Percentiles rank a stretch among this genome's conserved stretches.
Evolutionary conservation across 2,329 filamentous ascomycete genomes (phyloP).

Genomic region (Emericellopsis cladophorae): DNA sequence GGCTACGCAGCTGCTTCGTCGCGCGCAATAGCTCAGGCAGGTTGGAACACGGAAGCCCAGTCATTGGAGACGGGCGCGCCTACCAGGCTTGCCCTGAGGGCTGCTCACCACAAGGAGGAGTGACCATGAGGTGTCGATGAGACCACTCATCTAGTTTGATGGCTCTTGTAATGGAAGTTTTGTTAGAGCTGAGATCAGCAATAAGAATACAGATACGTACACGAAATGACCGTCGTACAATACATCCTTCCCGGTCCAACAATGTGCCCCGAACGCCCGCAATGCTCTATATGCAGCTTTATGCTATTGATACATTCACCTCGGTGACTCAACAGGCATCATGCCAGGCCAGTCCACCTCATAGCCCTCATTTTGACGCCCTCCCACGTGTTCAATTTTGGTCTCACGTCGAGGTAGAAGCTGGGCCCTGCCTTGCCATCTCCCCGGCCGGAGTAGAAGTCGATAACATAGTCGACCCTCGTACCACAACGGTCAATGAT

Average conservation of each 20-base stretch:
- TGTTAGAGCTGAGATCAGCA: too few species aligned
- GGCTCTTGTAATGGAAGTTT: too few species aligned
- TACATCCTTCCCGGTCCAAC: background rate
- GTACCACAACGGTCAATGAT: constrained; percentile 83
- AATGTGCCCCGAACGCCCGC: background rate
- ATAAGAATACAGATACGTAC: background rate
- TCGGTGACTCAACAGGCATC: constrained; percentile 12
- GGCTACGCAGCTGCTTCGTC: background rate
- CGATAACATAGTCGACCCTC: constrained; percentile 88
- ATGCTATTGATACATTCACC: too few species aligned
- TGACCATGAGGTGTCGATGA: constrained; percentile 2
- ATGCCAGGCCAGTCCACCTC: constrained; percentile 33
- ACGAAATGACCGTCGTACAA: background rate
- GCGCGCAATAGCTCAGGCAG: constrained; percentile 4
- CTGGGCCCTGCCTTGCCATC: constrained; percentile 29
- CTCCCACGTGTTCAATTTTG: constrained; percentile 57
- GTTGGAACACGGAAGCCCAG: constrained; percentile 22
- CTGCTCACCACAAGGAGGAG: constrained; percentile 11
- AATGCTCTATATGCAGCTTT: background rate
- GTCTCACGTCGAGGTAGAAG: constrained; percentile 56
- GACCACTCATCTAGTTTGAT: too few species aligned
- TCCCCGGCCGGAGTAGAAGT: constrained; percentile 76
- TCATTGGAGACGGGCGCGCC: constrained; percentile 23
- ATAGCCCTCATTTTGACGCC: constrained; percentile 53
- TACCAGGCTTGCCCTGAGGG: constrained; percentile 14